Conservation (phyloP, 257 asterid species). For the Vinca minor region DNA sequence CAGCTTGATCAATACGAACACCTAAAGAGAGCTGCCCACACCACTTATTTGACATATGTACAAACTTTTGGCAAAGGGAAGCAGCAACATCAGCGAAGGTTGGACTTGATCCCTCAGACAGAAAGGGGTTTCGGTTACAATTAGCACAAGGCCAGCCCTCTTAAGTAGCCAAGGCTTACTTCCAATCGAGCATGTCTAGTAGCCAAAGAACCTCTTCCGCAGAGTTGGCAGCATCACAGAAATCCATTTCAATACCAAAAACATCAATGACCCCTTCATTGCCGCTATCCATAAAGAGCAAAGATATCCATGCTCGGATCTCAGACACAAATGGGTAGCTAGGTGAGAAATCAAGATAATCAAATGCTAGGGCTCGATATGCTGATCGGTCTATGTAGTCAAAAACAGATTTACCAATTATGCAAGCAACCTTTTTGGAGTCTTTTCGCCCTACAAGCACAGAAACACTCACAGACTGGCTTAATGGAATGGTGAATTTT, state of each 20-base stretch:
- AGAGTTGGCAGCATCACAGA: conserved; percentile 81
- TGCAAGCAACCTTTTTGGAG: conserved; percentile 62
- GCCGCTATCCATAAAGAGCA: conserved; percentile 81
- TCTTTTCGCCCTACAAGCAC: conserved; percentile 74
- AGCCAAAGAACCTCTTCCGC: conserved; percentile 83
- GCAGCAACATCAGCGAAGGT: conserved; percentile 8
- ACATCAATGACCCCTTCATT: conserved; percentile 67
- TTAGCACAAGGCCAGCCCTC: not conserved
- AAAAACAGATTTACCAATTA: conserved; percentile 65
- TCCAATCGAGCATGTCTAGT: conserved; percentile 97
- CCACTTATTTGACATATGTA: conserved; percentile 16
- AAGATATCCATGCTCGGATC: conserved; percentile 93
- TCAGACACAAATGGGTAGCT: conserved; percentile 71
- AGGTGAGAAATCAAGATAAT: conserved; percentile 88
- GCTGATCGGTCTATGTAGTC: conserved; percentile 89
- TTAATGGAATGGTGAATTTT: conserved; percentile 65
- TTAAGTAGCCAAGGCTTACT: conserved; percentile 32
- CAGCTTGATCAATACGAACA: not conserved
- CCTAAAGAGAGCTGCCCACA: not conserved
- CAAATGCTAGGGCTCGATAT: conserved; percentile 78
- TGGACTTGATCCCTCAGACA: not conserved
- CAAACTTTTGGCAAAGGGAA: conserved; percentile 17
- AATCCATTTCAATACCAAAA: conserved; percentile 87
- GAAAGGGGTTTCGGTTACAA: conserved; percentile 1
- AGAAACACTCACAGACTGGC: conserved; percentile 67